Base-by-base conservation (phyloP, 805 yeast species). In the Candida silvicultrix region DNA sequence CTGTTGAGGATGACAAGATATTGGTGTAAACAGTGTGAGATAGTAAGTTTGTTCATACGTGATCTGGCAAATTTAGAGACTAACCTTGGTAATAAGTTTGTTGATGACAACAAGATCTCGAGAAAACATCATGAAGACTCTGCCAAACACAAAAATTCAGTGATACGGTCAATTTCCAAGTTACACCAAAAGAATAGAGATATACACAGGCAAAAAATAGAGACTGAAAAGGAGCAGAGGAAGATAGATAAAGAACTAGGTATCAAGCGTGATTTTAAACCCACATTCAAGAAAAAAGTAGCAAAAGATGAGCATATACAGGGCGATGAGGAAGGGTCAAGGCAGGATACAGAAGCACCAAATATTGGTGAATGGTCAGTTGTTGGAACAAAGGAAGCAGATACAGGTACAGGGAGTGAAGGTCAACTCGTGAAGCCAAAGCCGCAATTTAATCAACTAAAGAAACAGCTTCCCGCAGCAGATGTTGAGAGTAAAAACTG, bases 91-190 rank as follows among this genome's bases (percentile, higher is more conserved):
- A n/a, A n/a, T 31, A 45, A 69, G 73, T 70, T 67, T 48, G 66
- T 69, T 11, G 70, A 65, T 38, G 70, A 64, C 36, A 55, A 65
- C 29, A 60, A 64, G 43, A 51, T 67, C 39, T 54, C 63, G 4
- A 55, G 60, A 40, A 43, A 52, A 29, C 58, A 53, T 40, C 74
- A 70, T 53, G 73, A 68, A 44, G 46, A 54, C 6, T 60, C 68
- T 5, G 22, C 52, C 4, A 62, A 58, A 38, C 75, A 70, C 49
- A 62, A 58, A 46, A 23, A 36, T 2, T 50, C 52, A 9, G 48
- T 59, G 2, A 44, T 45, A 28, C 49, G 56, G 18, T 52, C 57
- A 10, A 46, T 70, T 4, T 43, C 48, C 7, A 53, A 53, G 12
- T 52, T 69, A 21, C 65, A 63, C 25, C 45, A 53, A 5, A 48